Evolutionary conservation across 768 basidiomycete genomes (phyloP).

Genomic region (Macrolepiota fuliginosa): DNA sequence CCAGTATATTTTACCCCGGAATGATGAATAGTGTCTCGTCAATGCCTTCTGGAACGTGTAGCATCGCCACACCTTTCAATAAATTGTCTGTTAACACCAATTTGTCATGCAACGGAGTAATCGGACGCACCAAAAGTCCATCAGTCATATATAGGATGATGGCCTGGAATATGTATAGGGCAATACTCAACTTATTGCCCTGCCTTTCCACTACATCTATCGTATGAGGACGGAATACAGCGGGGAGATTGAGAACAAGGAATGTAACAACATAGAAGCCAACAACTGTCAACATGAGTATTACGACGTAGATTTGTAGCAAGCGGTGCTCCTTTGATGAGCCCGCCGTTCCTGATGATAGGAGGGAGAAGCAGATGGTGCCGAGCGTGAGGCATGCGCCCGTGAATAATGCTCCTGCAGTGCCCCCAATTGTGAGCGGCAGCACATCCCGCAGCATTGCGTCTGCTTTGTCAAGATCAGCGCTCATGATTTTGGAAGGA

Average conservation of each 20-base stretch:
- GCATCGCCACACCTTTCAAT: background rate
- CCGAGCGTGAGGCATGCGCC: background rate
- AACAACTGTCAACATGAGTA: background rate
- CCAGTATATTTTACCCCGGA: background rate
- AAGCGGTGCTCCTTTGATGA: background rate
- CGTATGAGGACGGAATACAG: background rate
- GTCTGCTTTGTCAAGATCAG: background rate
- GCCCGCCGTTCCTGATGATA: background rate
- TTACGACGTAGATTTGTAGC: background rate
- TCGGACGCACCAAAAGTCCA: background rate
- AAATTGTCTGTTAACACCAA: no score
- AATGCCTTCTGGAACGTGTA: slow-evolving; percentile 1
- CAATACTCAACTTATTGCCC: no score
- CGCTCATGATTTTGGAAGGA: background rate
- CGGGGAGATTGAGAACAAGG: background rate
- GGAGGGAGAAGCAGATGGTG: background rate
- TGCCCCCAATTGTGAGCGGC: background rate
- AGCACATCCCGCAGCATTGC: background rate
- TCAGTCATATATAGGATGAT: background rate
- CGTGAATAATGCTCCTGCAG: background rate
- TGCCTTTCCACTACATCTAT: background rate
- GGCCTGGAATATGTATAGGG: background rate
- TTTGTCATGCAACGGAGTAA: background rate
- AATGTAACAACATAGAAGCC: background rate
- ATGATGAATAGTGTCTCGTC: background rate